Conservation (phyloP, 805 yeast species). For the Ogataea chonburiensis region DNA sequence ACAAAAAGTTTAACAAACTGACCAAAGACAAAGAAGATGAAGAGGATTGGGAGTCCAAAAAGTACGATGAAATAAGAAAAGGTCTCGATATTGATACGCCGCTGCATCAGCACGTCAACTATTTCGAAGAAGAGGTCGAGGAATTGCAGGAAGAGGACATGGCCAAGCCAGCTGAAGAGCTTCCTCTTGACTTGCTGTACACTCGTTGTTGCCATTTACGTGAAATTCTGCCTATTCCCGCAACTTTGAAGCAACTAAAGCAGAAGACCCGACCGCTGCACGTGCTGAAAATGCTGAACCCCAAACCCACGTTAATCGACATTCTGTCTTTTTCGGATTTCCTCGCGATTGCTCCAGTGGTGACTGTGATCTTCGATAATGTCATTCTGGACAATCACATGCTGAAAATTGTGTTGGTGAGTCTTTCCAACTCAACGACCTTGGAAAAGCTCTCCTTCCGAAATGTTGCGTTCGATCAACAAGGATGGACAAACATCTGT, state of each 20-base stretch:
- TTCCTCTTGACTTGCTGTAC: slow-evolving; percentile 49
- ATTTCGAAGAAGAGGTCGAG: slow-evolving; percentile 25
- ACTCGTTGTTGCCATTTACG: slow-evolving; percentile 50
- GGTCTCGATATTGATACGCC: slow-evolving; percentile 69
- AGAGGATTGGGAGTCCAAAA: slow-evolving; percentile 22
- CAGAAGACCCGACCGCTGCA: slow-evolving; percentile 50
- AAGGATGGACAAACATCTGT: slow-evolving; percentile 52
- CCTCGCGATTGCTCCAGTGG: slow-evolving; percentile 53
- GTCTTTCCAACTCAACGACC: slow-evolving; percentile 42
- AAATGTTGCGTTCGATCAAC: slow-evolving; percentile 52
- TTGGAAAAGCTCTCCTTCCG: slow-evolving; percentile 54
- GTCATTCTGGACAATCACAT: slow-evolving; percentile 54
- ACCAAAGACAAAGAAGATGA: slow-evolving; percentile 29
- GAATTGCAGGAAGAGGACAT: slow-evolving; percentile 15
- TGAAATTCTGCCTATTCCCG: slow-evolving; percentile 50
- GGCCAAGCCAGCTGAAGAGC: slow-evolving; percentile 13
- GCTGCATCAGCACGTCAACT: slow-evolving; percentile 44
- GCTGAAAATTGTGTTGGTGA: slow-evolving; percentile 48
- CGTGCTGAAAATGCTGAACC: slow-evolving; percentile 54
- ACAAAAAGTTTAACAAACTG: slow-evolving; percentile 32
- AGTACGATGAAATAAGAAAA: slow-evolving; percentile 10
- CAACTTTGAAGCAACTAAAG: slow-evolving; percentile 52
- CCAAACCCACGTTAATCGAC: slow-evolving; percentile 58
- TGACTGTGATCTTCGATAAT: slow-evolving; percentile 56
- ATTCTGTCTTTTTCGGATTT: slow-evolving; percentile 57